Evolutionary conservation across 257 asterid genomes (phyloP).

Genomic region (Przewalskia tangutica): DNA sequence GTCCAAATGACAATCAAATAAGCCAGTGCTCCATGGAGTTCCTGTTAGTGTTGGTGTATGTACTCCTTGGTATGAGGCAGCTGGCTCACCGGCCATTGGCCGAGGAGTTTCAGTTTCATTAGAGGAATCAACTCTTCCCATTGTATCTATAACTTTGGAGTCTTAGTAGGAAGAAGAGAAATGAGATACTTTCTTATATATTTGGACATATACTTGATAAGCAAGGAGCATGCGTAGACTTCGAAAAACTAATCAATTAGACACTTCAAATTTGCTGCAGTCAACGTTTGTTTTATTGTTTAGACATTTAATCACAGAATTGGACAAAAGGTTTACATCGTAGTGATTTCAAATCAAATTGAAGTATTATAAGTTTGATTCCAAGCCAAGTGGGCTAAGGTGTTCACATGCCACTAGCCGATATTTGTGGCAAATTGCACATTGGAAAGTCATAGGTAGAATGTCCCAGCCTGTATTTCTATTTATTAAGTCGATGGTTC

Average conservation of each 20-base stretch:
- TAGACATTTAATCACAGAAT: neutral
- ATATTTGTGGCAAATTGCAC: neutral
- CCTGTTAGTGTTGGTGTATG: conserved; percentile 1
- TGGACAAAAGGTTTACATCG: neutral
- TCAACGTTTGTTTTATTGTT: neutral
- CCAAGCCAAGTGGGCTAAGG: neutral
- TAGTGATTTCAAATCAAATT: neutral
- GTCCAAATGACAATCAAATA: conserved; percentile 25
- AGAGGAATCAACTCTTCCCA: conserved; percentile 13
- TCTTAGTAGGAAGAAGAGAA: neutral
- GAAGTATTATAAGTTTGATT: neutral
- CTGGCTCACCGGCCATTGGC: neutral
- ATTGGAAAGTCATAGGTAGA: neutral
- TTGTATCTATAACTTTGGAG: neutral
- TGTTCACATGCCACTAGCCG: neutral
- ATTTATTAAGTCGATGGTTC: neutral
- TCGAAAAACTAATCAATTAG: neutral
- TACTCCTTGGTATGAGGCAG: neutral
- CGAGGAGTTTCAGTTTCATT: neutral
- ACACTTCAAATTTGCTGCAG: neutral
- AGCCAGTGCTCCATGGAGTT: conserved; percentile 21
- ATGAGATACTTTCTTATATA: neutral
- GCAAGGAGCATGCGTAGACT: neutral
- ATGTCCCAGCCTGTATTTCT: neutral
- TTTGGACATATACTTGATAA: neutral